These are phyloP conservation scores for Globisporangium barbulae DNA, from an alignment of 352 stramenopile genomes.

Conservation along the genomic window DNA sequence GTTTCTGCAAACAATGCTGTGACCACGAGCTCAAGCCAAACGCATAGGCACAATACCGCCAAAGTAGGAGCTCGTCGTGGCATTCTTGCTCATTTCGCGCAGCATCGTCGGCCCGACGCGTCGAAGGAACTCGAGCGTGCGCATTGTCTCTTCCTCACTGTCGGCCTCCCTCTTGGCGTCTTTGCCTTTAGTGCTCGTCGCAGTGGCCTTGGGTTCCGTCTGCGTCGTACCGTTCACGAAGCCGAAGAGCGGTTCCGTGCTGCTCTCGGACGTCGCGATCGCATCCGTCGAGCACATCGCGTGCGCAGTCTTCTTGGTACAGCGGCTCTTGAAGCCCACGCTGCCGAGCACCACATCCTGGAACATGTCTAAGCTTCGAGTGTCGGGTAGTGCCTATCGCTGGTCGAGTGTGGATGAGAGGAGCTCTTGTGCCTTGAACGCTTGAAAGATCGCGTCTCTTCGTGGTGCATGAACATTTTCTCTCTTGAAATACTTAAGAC, in stretches of 20 bases:
- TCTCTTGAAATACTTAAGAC: not conserved
- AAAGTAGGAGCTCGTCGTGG: conserved; percentile 41
- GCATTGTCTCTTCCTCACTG: conserved; percentile 33
- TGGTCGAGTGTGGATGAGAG: not conserved
- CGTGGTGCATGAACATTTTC: not conserved
- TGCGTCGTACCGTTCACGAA: conserved; percentile 37
- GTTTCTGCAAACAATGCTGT: not conserved
- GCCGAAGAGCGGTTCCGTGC: conserved; percentile 39
- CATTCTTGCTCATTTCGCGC: conserved; percentile 48
- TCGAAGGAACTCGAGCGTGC: conserved; percentile 35
- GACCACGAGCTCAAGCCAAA: not conserved
- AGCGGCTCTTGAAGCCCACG: conserved; percentile 55
- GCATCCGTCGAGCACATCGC: conserved; percentile 24
- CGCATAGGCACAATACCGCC: conserved; percentile 19
- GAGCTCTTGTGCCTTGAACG: not conserved
- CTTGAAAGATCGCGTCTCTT: conserved; percentile 11
- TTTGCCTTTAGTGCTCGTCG: conserved; percentile 18
- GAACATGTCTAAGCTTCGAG: conserved; percentile 36
- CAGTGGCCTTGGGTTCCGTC: conserved; percentile 36
- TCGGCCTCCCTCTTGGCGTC: conserved; percentile 20
- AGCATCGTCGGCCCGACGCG: conserved; percentile 53
- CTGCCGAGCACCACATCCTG: conserved; percentile 50
- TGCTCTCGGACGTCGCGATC: conserved; percentile 33
- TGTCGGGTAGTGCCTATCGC: too few relatives aligned
- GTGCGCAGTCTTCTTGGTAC: conserved; percentile 29